phyloP scores from a whole-genome alignment of 129 eudicot species.

The Erigeron canadensis region DNA sequence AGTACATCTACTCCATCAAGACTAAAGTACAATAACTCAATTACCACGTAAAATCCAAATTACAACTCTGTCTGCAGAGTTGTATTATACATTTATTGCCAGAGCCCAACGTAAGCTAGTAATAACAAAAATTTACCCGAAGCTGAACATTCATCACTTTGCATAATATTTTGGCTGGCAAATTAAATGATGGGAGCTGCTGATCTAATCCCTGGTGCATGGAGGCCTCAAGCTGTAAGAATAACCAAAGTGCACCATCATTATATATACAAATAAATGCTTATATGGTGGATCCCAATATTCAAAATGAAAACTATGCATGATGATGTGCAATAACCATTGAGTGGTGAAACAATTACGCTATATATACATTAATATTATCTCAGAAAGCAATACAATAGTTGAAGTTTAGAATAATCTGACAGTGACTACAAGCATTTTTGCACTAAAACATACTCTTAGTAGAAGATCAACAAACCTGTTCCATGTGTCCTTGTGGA shows the following conservation, averaged over 20 bases:
- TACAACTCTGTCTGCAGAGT: constrained; percentile 1
- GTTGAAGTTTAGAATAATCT: neutral
- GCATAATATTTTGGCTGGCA: constrained; percentile 87
- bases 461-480: constrained; percentile 41
- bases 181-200: constrained; percentile 82
- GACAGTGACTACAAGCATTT: neutral
- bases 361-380: neutral
- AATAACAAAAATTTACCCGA: constrained; percentile 52
- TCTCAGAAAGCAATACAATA: neutral
- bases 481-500: constrained; percentile 99
- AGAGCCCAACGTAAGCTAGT: neutral
- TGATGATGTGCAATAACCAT: neutral
- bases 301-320: neutral
- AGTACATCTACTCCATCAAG: neutral
- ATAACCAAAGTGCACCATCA: constrained; percentile 18
- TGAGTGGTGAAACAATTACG: neutral
- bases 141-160: constrained; percentile 82
- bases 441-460: constrained; percentile 1
- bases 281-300: constrained; percentile 8
- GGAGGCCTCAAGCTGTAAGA: constrained; percentile 92
- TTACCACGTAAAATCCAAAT: constrained; percentile 8
- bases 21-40: neutral
- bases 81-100: neutral
- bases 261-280: constrained; percentile 8
- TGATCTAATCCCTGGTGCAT: constrained; percentile 86